Evolutionary conservation across 1,139 yeast species (phyloP).

Genomic region (Pichia sorboxylosa): DNA sequence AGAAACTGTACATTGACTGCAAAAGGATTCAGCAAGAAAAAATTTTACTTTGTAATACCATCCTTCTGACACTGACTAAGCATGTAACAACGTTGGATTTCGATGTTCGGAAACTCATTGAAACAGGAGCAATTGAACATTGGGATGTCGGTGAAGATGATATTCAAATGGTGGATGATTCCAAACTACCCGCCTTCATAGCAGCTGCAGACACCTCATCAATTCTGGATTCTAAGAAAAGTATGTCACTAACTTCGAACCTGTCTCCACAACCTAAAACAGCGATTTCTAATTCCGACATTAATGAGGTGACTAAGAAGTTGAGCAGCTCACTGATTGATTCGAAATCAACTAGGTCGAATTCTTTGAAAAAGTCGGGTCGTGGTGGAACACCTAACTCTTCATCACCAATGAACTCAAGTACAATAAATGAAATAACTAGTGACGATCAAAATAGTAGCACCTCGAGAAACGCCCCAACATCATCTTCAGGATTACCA

Average conservation of each 20-base stretch:
- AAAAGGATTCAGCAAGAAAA: conserved; percentile 65
- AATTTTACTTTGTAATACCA: conserved; percentile 70
- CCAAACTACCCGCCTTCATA: background rate
- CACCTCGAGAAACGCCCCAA: background rate
- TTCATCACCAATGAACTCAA: conserved; percentile 2
- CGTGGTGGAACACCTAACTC: background rate
- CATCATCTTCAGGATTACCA: conserved; percentile 7
- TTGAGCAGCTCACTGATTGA: conserved; percentile 5
- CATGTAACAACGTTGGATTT: conserved; percentile 64
- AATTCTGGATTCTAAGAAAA: background rate
- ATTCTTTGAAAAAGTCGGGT: background rate
- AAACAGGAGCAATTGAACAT: conserved; percentile 68
- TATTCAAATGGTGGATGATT: conserved; percentile 3
- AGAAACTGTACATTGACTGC: conserved; percentile 54
- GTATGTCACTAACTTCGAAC: background rate
- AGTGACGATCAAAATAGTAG: conserved; percentile 2
- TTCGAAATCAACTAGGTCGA: background rate
- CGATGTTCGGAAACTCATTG: conserved; percentile 64
- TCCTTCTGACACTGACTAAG: conserved; percentile 61
- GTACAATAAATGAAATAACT: conserved; percentile 3
- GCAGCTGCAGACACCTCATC: too few relatives aligned
- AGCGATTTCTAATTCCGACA: background rate
- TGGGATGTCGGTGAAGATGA: conserved; percentile 14
- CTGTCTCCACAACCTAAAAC: background rate
- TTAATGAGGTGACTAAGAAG: conserved; percentile 3